Conservation (phyloP, 23 red algal genomes). For the Porphyridium purpureum region DNA sequence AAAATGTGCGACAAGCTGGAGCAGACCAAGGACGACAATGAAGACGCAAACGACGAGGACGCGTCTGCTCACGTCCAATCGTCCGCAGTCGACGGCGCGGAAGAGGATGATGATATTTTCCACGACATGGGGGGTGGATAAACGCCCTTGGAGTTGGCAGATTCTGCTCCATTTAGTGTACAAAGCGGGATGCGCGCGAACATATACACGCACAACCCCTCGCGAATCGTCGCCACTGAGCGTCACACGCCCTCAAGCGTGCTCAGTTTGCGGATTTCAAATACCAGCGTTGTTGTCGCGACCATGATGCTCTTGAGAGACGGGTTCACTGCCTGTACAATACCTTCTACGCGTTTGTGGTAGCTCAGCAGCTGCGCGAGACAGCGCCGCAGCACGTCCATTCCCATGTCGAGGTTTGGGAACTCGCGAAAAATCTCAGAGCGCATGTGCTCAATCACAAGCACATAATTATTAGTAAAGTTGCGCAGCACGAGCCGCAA, state of each 20-base stretch:
- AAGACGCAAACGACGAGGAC: no score
- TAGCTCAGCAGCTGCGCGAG: conserved; percentile 29
- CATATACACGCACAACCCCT: no score
- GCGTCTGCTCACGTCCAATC: no score
- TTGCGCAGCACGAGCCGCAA: conserved; percentile 38
- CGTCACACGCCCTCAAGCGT: not conserved
- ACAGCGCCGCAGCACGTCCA: conserved; percentile 15
- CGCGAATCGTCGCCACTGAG: no score
- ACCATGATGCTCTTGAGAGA: conserved; percentile 34
- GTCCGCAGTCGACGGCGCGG: no score
- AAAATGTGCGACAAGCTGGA: no score
- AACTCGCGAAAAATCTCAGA: conserved; percentile 45
- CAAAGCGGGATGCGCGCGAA: no score
- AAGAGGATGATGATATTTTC: no score
- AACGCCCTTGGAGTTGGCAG: no score
- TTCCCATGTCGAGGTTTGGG: conserved; percentile 52
- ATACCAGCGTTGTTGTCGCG: conserved; percentile 29
- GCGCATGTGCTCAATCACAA: conserved; percentile 68
- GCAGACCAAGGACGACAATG: no score
- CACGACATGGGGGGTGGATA: no score
- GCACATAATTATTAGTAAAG: conserved; percentile 59
- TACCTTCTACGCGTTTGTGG: conserved; percentile 41
- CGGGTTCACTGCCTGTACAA: conserved; percentile 23
- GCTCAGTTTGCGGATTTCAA: conserved; percentile 29
- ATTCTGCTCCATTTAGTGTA: no score